These are phyloP conservation scores for grape (Vitis vinifera) DNA, from an alignment of 164 flowering plant genomes.

Conservation along the genomic window DNA sequence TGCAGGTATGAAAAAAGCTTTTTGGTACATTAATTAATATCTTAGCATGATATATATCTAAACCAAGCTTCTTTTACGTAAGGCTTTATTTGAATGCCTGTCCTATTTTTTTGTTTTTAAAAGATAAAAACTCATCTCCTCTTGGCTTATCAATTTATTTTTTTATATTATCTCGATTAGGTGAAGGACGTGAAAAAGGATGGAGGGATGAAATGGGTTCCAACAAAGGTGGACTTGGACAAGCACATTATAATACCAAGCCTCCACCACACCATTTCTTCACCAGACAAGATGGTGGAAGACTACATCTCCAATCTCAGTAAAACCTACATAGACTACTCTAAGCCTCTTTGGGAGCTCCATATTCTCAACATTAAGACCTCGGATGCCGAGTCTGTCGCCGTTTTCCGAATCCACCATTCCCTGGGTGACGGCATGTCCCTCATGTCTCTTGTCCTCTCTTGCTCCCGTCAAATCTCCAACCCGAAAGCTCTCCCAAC, in stretches of 20 bases:
- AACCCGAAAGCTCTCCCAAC: constrained; percentile 53
- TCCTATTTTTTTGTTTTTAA: too few relatives aligned
- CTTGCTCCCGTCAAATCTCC: constrained; percentile 46
- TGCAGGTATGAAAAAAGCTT: constrained; percentile 29
- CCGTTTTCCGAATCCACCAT: constrained; percentile 56
- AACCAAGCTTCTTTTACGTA: too few relatives aligned
- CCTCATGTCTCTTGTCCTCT: constrained; percentile 53
- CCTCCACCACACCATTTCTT: constrained; percentile 24
- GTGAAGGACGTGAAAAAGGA: constrained; percentile 28
- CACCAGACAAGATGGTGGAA: constrained; percentile 49
- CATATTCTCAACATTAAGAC: constrained; percentile 60
- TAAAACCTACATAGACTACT: constrained; percentile 36
- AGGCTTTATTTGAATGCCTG: too few relatives aligned
- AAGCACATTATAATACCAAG: constrained; percentile 45
- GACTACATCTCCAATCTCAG: constrained; percentile 44
- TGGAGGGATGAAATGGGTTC: constrained; percentile 42
- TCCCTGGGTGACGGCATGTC: constrained; percentile 77
- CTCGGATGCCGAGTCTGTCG: constrained; percentile 43
- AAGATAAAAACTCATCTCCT: too few relatives aligned
- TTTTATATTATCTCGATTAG: constrained; percentile 10
- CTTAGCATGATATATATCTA: too few relatives aligned
- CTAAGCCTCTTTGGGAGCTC: constrained; percentile 70
- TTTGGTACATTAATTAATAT: too few relatives aligned
- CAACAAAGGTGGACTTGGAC: constrained; percentile 39
- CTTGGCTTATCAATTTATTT: too few relatives aligned